Base-by-base conservation (phyloP, 2,329 filamentous ascomycete species). In the Colletotrichum sp. region DNA sequence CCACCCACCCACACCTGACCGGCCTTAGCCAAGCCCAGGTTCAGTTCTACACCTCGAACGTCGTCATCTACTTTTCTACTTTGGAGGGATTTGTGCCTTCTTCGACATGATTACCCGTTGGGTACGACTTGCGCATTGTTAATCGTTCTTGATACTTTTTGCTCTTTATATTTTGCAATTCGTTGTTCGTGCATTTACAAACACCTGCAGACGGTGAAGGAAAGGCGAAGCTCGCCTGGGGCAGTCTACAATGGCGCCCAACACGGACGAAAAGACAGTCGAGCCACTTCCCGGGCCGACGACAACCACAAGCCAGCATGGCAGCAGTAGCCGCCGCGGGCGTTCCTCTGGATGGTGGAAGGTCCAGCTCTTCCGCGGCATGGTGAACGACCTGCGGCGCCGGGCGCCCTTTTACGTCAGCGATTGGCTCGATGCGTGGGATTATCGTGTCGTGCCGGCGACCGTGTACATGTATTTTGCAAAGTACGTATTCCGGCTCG, bases 391-490 rank as follows among this genome's bases (percentile, higher is more conserved):
- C 85, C 81, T 98, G 39, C 92, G 92, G 78, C 92, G 95, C 74
- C 88, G 95, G 77, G 90, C 90, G 9, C 95, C 95, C 1, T 98
- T 90, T 82, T 98, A 97, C 82, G 88, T 87, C 85, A 96, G 93
- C 84, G 95, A 98, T 84, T 98, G 94, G 94, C 88, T 83, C 22
- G 95, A 98, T 87, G 95, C 95, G 2, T 97, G 95, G 95, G 94
- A 98, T 82, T 98, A 98, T 86, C 92, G 95, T 70, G 95, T 98
- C 57, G 90, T 98, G 52, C 95, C 95, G 2, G 95, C 95, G 19
- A 98, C 95, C 12, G 88, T 98, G 34, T 98, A 98, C 85, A 98
- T 98, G 95, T 98, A 97, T 87, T 98, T 98, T 89, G 95, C 95
- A 78, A 98, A 98, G 95, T 96, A 89, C 77, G 88, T 79, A 25